Conservation (phyloP, 1,284 basidiomycete species). For the Ustilago cynodontis region DNA sequence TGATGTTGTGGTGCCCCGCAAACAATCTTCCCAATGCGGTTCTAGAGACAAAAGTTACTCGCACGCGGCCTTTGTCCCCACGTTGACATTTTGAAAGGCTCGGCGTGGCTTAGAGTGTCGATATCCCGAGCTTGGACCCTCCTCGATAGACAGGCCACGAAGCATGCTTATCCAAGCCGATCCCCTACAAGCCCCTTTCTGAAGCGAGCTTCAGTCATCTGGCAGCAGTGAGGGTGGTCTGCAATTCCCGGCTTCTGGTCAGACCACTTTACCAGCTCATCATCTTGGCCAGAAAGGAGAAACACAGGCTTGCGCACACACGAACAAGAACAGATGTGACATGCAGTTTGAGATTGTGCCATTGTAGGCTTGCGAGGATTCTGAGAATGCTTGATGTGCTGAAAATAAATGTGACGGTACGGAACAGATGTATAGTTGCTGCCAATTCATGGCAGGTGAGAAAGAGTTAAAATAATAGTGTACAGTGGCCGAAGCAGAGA, state of each 20-base stretch:
- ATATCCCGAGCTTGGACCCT: not conserved
- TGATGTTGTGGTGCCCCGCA: conserved; percentile 3
- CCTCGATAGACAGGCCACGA: not conserved
- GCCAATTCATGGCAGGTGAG: not conserved
- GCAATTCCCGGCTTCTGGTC: no score
- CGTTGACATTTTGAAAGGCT: no score
- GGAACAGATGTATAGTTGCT: conserved; percentile 10
- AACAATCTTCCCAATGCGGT: not conserved
- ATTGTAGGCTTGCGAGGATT: conserved; percentile 27
- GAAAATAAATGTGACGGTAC: conserved; percentile 14
- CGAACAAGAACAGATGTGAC: not conserved
- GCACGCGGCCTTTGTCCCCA: no score
- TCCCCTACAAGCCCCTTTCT: not conserved
- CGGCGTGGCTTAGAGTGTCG: not conserved
- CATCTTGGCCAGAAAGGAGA: not conserved
- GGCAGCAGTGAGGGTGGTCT: not conserved
- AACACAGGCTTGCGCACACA: not conserved
- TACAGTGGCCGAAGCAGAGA: conserved; percentile 24
- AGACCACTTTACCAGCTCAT: no score
- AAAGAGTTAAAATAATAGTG: conserved; percentile 12
- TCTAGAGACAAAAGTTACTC: not conserved
- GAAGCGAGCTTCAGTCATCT: not conserved
- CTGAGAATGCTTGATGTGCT: conserved; percentile 36
- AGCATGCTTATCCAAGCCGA: not conserved
- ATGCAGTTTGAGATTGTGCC: conserved; percentile 14